Conservation (phyloP, 495 filamentous ascomycete genomes). For the Xylaria longipes region DNA sequence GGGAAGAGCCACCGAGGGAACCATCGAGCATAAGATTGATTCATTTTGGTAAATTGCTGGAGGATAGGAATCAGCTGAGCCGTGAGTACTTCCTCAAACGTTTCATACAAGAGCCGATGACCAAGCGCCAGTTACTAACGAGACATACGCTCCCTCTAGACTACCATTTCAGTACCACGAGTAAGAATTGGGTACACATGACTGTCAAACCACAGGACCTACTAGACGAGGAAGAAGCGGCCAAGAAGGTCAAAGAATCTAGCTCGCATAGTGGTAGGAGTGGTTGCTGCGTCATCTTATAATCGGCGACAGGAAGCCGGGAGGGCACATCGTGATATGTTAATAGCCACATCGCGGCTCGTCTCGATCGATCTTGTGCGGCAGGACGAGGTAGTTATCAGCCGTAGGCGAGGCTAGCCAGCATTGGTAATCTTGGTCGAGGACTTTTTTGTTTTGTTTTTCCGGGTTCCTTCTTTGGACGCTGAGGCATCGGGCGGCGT, state of each 20-base stretch:
- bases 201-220: slow-evolving; percentile 88
- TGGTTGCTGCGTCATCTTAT: slow-evolving; percentile 83
- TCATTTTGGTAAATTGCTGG: slow-evolving; percentile 84
- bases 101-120: not conserved
- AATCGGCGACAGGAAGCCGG: slow-evolving; percentile 21
- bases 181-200: slow-evolving; percentile 90
- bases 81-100: slow-evolving; percentile 53
- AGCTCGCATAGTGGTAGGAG: slow-evolving; percentile 67
- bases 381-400: slow-evolving; percentile 1
- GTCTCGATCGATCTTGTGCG: slow-evolving; percentile 1
- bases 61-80: slow-evolving; percentile 81
- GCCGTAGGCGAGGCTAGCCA: slow-evolving; percentile 19
- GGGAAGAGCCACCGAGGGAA: slow-evolving; percentile 82
- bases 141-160: slow-evolving; percentile 55
- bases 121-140: not conserved
- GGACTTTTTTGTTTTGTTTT: slow-evolving; percentile 33
- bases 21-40: slow-evolving; percentile 88
- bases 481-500: slow-evolving; percentile 29
- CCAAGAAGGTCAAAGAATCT: slow-evolving; percentile 72
- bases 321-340: slow-evolving; percentile 15
- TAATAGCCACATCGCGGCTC: slow-evolving; percentile 10
- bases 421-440: slow-evolving; percentile 15
- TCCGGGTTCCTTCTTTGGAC: slow-evolving; percentile 22
- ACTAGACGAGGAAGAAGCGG: slow-evolving; percentile 83
- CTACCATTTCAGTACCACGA: slow-evolving; percentile 73